phyloP scores from a whole-genome alignment of 768 basidiomycete species.

The Podaxis sp. region DNA sequence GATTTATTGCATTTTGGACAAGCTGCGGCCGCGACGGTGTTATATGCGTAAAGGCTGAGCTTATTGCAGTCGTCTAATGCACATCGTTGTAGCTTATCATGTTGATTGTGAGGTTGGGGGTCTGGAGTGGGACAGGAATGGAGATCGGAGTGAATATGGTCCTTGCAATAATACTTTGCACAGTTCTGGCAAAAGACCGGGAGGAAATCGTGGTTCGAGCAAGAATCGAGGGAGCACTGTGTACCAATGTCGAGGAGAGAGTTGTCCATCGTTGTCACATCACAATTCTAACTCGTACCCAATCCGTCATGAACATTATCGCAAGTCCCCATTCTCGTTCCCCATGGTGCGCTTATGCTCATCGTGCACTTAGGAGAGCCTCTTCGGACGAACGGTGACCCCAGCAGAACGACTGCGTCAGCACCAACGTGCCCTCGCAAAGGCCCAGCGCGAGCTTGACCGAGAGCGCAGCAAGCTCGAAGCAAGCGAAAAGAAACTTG shows the following conservation, averaged over 20 bases:
- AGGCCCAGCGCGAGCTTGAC: constrained; percentile 97
- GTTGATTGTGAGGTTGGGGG: constrained; percentile 11
- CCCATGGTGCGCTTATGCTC: not conserved
- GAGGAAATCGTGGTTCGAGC: constrained; percentile 67
- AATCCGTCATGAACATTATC: constrained; percentile 69
- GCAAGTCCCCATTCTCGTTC: constrained; percentile 33
- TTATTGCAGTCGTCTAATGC: constrained; percentile 47
- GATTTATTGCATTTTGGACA: constrained; percentile 51
- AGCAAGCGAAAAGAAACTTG: constrained; percentile 94
- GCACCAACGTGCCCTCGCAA: constrained; percentile 92
- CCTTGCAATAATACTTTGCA: constrained; percentile 52
- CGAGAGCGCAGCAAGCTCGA: constrained; percentile 93
- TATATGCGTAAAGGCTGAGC: constrained; percentile 43
- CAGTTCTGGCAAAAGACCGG: constrained; percentile 67
- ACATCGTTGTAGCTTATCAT: constrained; percentile 41
- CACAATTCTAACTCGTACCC: constrained; percentile 12
- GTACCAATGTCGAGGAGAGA: constrained; percentile 50
- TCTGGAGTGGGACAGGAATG: constrained; percentile 46
- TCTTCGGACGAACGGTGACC: constrained; percentile 92
- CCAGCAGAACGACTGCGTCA: constrained; percentile 96
- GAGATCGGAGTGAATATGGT: constrained; percentile 55
- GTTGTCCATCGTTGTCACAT: constrained; percentile 17
- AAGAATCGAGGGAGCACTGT: constrained; percentile 57
- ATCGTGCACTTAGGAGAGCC: constrained; percentile 64
- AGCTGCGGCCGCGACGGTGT: constrained; percentile 18